These are phyloP conservation scores for Taphrina deformans DNA, from an alignment of 1,139 yeast species.

Conservation along the genomic window DNA sequence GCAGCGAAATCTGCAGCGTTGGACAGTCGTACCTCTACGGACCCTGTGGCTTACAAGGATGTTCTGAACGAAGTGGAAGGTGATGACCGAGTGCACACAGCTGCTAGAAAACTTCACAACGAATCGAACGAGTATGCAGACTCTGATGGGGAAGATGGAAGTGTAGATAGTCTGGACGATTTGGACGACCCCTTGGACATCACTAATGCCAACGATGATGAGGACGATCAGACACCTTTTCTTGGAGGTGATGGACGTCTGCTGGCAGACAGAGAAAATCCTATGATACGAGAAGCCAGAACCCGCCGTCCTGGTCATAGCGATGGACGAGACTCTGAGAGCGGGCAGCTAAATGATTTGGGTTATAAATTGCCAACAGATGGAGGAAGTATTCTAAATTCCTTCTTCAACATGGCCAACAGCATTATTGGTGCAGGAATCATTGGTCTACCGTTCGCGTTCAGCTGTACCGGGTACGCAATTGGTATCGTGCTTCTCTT, in stretches of 20 bases:
- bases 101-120: background rate
- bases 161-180: slow-evolving; percentile 10
- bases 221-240: slow-evolving; percentile 31
- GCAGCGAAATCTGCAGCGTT: no score
- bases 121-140: background rate
- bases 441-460: slow-evolving; percentile 90
- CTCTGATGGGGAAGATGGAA: background rate
- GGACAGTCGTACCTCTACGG: no score
- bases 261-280: slow-evolving; percentile 22
- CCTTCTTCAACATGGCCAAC: slow-evolving; percentile 42
- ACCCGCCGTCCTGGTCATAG: background rate
- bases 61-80: background rate
- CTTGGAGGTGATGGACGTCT: slow-evolving; percentile 30
- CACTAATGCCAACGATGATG: slow-evolving; percentile 17
- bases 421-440: slow-evolving; percentile 65
- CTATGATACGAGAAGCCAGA: slow-evolving; percentile 24
- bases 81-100: background rate
- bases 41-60: no score
- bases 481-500: slow-evolving; percentile 69
- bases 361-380: slow-evolving; percentile 26
- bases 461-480: slow-evolving; percentile 71
- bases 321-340: background rate
- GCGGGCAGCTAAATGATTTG: slow-evolving; percentile 3
- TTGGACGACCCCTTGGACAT: slow-evolving; percentile 23
- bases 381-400: slow-evolving; percentile 33